Percentiles rank a stretch among this genome's conserved stretches.
Conservation (phyloP, 2,329 filamentous ascomycete species). For the Botryotinia globosa region DNA sequence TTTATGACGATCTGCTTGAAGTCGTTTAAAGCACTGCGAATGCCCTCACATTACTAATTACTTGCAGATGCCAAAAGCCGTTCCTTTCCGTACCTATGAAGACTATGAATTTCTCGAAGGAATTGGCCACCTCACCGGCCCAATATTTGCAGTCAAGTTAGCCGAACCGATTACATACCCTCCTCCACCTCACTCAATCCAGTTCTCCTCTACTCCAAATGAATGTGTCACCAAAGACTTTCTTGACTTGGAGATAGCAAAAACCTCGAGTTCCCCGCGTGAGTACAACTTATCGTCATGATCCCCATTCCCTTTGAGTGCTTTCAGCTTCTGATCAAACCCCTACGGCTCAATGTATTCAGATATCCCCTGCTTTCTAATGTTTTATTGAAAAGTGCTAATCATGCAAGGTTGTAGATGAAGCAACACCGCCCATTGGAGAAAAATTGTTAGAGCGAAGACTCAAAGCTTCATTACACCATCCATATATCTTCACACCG, state of each 20-base stretch:
- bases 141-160: conserved; percentile 7
- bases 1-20: neutral
- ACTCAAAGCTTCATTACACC: conserved; percentile 14
- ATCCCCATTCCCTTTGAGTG: neutral
- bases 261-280: neutral
- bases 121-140: neutral
- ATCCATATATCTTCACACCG: conserved; percentile 20
- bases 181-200: neutral
- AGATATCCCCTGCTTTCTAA: neutral
- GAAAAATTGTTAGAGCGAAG: conserved; percentile 9
- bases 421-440: neutral
- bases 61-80: conserved; percentile 11
- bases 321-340: neutral
- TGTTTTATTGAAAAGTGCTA: neutral
- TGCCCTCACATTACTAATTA: neutral
- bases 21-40: neutral
- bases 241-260: neutral
- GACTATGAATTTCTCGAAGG: conserved; percentile 8
- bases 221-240: neutral
- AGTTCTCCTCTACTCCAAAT: conserved; percentile 7
- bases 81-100: conserved; percentile 15
- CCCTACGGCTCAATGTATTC: neutral
- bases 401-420: neutral
- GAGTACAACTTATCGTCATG: neutral
- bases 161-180: conserved; percentile 9